Conservation (phyloP, 1,284 basidiomycete genomes). For the Ceratobasidium sp. region DNA sequence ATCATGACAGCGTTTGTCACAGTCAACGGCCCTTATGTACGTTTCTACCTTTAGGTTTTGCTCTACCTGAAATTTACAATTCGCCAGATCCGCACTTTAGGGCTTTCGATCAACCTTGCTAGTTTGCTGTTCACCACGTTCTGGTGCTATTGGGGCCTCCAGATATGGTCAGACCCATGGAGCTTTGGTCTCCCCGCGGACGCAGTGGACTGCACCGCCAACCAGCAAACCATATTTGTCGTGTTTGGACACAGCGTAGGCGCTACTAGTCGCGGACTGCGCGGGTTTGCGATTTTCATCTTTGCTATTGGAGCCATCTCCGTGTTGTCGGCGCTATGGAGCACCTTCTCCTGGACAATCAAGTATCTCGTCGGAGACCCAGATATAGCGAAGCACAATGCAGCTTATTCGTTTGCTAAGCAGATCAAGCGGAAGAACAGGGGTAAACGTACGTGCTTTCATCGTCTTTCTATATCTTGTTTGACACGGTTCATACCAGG, state of each 20-base stretch:
- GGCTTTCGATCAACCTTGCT: conserved; percentile 34
- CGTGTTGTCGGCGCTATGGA: conserved; percentile 8
- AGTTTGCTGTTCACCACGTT: conserved; percentile 37
- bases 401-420: conserved; percentile 20
- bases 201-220: background rate
- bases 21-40: conserved; percentile 33
- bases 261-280: conserved; percentile 20
- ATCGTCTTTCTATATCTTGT: background rate
- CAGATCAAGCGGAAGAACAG: conserved; percentile 10
- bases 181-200: conserved; percentile 23
- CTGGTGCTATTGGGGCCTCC: conserved; percentile 44
- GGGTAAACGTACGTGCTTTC: background rate
- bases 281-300: conserved; percentile 37
- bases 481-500: background rate
- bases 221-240: conserved; percentile 10
- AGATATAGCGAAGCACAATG: conserved; percentile 1
- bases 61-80: background rate
- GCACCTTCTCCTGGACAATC: conserved; percentile 4
- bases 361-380: conserved; percentile 1
- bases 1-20: conserved; percentile 44
- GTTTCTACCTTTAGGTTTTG: background rate
- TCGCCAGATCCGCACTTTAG: conserved; percentile 18
- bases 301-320: conserved; percentile 30
- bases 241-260: conserved; percentile 33
- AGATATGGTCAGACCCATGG: conserved; percentile 31